phyloP scores from a whole-genome alignment of 2,329 filamentous ascomycete species.

The Paracoccidioides lutzii region DNA sequence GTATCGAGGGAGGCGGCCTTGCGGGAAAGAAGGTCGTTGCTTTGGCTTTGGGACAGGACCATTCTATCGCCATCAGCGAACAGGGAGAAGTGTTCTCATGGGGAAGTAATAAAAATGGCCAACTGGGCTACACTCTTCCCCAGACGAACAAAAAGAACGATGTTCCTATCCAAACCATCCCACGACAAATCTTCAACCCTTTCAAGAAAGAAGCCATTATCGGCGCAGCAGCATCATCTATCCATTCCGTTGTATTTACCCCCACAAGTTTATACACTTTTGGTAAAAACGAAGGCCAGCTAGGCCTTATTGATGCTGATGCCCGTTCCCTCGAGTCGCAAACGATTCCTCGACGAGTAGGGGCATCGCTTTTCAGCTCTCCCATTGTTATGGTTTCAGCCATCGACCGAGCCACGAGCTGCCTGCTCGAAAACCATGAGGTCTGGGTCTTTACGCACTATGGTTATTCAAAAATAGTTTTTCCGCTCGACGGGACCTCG shows the following conservation, averaged over 20 bases:
- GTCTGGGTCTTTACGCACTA: conserved; percentile 94
- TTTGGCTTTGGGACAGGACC: conserved; percentile 83
- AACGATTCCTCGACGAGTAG: conserved; percentile 68
- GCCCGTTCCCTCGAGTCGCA: conserved; percentile 83
- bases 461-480: conserved; percentile 81
- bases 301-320: conserved; percentile 89
- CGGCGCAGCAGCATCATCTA: conserved; percentile 74
- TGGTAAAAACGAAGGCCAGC: conserved; percentile 87
- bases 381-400: conserved; percentile 68
- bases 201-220: conserved; percentile 74
- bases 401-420: conserved; percentile 78
- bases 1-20: conserved; percentile 63
- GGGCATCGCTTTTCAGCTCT: conserved; percentile 64
- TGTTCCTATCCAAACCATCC: conserved; percentile 66
- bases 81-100: conserved; percentile 87
- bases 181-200: conserved; percentile 80
- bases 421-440: conserved; percentile 72
- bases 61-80: conserved; percentile 73
- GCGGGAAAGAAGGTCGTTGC: conserved; percentile 59
- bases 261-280: conserved; percentile 75
- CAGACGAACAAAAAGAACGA: conserved; percentile 53
- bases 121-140: conserved; percentile 74
- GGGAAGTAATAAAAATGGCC: conserved; percentile 76
- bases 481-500: conserved; percentile 61
- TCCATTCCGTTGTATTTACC: conserved; percentile 86